Percentiles rank a stretch among this genome's conserved stretches.
These are phyloP conservation scores for Neocucurbitaria cava DNA, from an alignment of 2,329 filamentous ascomycete species.

Conservation along the genomic window DNA sequence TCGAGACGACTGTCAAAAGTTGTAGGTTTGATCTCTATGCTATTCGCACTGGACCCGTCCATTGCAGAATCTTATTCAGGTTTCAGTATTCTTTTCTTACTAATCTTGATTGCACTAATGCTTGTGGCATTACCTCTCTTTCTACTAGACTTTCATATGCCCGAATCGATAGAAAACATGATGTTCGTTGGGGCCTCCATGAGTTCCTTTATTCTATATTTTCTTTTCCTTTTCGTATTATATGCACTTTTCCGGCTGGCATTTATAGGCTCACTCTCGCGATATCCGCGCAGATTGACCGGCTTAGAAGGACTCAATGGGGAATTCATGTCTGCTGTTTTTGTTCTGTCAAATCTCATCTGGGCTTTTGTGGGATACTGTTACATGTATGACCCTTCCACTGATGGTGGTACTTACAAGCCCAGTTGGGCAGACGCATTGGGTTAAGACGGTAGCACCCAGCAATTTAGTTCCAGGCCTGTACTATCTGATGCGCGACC, in stretches of 20 bases:
- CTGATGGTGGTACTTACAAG: neutral
- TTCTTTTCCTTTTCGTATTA: neutral
- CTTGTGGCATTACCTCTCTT: neutral
- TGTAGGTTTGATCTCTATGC: neutral
- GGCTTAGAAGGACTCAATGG: neutral
- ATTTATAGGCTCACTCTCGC: neutral
- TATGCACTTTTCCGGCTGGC: neutral
- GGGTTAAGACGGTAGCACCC: no score
- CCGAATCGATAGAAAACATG: neutral
- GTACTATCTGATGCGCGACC: no score
- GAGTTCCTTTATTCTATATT: neutral
- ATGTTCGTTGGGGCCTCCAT: neutral
- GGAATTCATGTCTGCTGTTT: neutral
- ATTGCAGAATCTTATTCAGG: neutral
- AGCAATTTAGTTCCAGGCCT: no score
- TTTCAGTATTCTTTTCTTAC: neutral
- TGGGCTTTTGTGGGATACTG: neutral
- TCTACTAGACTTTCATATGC: neutral
- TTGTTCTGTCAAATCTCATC: neutral
- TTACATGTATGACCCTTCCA: neutral
- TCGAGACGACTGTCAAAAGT: neutral
- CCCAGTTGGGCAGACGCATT: neutral
- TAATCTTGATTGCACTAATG: neutral
- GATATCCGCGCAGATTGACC: neutral
- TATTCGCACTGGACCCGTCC: neutral